A percentile compares a stretch with the other conserved stretches of the same genome.
These are phyloP conservation scores for Geotrichum candidum DNA, from an alignment of 1,139 yeast species.

Conservation along the genomic window DNA sequence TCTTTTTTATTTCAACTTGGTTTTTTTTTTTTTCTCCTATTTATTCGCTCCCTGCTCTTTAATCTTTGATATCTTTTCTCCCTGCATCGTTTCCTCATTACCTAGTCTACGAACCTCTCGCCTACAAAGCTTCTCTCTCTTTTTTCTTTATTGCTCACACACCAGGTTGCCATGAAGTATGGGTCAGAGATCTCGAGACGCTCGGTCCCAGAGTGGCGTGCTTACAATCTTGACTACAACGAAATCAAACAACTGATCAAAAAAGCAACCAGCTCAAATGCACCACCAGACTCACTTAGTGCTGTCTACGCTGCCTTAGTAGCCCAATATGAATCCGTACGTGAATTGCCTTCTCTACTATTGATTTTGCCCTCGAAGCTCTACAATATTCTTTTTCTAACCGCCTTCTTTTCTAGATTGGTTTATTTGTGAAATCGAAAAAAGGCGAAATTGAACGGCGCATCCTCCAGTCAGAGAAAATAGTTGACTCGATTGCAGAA, in stretches of 20 bases:
- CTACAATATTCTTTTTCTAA: background rate
- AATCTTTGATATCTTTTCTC: background rate
- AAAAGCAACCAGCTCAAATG: slow-evolving; percentile 39
- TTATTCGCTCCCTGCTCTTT: background rate
- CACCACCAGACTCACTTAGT: slow-evolving; percentile 21
- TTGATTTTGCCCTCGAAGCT: too few relatives aligned
- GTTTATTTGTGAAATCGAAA: slow-evolving; percentile 60
- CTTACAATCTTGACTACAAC: slow-evolving; percentile 76
- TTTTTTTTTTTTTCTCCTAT: background rate
- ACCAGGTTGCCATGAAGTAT: slow-evolving; percentile 57
- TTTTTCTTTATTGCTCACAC: background rate
- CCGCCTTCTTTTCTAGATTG: slow-evolving; percentile 24
- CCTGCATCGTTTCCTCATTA: background rate
- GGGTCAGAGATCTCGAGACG: slow-evolving; percentile 68
- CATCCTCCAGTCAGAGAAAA: slow-evolving; percentile 37
- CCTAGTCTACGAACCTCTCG: background rate
- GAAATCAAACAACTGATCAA: slow-evolving; percentile 61
- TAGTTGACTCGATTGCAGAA: slow-evolving; percentile 34
- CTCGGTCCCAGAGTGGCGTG: slow-evolving; percentile 85
- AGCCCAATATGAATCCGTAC: slow-evolving; percentile 47
- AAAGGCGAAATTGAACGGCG: slow-evolving; percentile 52
- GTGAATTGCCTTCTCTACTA: slow-evolving; percentile 9
- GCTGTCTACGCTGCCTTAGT: slow-evolving; percentile 35
- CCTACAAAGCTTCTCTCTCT: background rate
- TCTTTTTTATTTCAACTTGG: background rate